phyloP scores from a whole-genome alignment of 2,329 filamentous ascomycete genomes.

The Apiospora arundinis region DNA sequence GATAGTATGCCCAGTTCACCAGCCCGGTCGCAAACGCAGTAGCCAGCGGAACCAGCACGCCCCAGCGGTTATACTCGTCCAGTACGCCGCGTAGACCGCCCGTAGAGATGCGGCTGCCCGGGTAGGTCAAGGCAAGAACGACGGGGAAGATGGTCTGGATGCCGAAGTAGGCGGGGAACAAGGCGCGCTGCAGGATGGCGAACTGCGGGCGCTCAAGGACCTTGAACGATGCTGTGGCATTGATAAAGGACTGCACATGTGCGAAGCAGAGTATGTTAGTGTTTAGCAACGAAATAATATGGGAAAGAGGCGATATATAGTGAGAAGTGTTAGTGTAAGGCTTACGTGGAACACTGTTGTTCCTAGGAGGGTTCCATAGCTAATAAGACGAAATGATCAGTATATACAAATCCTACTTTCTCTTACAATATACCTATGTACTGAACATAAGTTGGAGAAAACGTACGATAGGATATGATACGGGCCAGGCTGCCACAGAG shows the following conservation, averaged over 20 bases:
- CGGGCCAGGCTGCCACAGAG: constrained; percentile 69
- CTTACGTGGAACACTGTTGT: constrained; percentile 83
- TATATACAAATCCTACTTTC: neutral
- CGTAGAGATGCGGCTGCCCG: constrained; percentile 60
- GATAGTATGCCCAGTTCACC: constrained; percentile 72
- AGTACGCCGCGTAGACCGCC: constrained; percentile 62
- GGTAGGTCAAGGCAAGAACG: constrained; percentile 80
- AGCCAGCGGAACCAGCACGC: constrained; percentile 71
- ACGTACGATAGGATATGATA: constrained; percentile 79
- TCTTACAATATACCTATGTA: too few relatives aligned
- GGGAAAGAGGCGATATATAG: neutral
- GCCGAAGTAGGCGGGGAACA: constrained; percentile 89
- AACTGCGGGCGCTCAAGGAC: constrained; percentile 82
- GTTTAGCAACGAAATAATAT: neutral
- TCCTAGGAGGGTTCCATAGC: constrained; percentile 88
- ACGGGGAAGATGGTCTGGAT: constrained; percentile 80
- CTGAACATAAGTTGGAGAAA: neutral
- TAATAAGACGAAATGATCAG: constrained; percentile 41
- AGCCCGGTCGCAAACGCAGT: constrained; percentile 74
- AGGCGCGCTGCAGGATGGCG: constrained; percentile 75
- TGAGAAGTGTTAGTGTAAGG: neutral
- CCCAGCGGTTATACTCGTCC: constrained; percentile 64
- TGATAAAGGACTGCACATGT: constrained; percentile 70
- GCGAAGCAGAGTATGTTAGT: neutral
- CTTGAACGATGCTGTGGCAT: constrained; percentile 77